Percentiles rank a stretch among this genome's conserved stretches.
Conservation (phyloP, 495 filamentous ascomycete genomes). For the Parathielavia hyrcaniae region DNA sequence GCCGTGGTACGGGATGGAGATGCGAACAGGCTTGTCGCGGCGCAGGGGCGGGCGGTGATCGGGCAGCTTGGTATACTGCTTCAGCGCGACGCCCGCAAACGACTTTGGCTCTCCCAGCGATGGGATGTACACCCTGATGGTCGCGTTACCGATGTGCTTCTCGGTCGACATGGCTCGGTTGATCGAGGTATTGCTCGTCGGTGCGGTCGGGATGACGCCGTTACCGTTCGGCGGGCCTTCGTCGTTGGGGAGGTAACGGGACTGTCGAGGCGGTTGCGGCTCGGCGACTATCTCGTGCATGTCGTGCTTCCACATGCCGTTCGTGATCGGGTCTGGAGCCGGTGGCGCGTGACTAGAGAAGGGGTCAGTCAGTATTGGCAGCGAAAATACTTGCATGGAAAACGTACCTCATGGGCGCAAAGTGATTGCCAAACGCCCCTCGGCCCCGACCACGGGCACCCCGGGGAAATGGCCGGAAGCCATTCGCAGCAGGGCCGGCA, state of each 20-base stretch:
- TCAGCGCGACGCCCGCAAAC: conserved; percentile 67
- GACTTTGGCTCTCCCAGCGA: conserved; percentile 63
- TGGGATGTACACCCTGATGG: conserved; percentile 68
- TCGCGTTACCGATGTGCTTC: conserved; percentile 65
- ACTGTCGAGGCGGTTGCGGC: conserved; percentile 33
- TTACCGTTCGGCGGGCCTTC: conserved; percentile 43
- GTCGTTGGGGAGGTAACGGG: conserved; percentile 33
- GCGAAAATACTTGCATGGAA: background rate
- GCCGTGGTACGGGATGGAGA: conserved; percentile 70
- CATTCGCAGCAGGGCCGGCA: conserved; percentile 65
- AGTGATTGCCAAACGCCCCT: conserved; percentile 48
- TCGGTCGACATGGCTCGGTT: conserved; percentile 57
- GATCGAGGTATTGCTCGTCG: conserved; percentile 37
- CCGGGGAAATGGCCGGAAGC: conserved; percentile 64
- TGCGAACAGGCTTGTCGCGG: conserved; percentile 92
- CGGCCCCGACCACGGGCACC: conserved; percentile 47
- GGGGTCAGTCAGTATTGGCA: conserved; percentile 37
- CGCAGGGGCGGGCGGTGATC: conserved; percentile 91
- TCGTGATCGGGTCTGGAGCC: conserved; percentile 51
- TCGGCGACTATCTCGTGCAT: conserved; percentile 78
- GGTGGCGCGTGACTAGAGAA: conserved; percentile 41
- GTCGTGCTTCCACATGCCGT: conserved; percentile 85
- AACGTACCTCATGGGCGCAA: conserved; percentile 54
- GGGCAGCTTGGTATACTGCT: conserved; percentile 85
- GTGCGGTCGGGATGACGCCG: conserved; percentile 42